Evolutionary conservation across 768 basidiomycete species (phyloP), one percentile per base, ranked within the genome.

Genomic region (Albatrellus ellisii): DNA sequence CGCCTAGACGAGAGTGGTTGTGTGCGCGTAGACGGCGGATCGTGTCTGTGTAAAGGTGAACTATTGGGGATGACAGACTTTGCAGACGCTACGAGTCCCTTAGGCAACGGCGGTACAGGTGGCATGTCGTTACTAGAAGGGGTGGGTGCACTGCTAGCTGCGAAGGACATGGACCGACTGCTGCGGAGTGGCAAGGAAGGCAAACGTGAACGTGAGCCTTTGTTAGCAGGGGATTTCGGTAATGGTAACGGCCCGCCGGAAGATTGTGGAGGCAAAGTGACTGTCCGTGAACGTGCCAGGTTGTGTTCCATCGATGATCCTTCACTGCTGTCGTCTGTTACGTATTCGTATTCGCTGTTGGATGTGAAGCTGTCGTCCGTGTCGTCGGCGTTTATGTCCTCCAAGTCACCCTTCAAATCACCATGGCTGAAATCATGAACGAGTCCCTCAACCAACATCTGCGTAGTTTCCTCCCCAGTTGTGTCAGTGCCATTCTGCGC

Each of bases 391-490:
- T 77, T 83, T 40, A 89, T 59, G 52, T 92, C 91, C 38, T 80
- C 69, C 7, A 76, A 86, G 53, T 89, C 85, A 4, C 77, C 87
- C 39, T 70, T 67, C 24, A 84, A 73, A 27, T 86, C 83, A 9
- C 83, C 78, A 47, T 98, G 79, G 56, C 76, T 77, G 38, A 98
- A 68, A 52, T 89, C 87, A 14, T 70, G 72, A 39, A 91, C 77
- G 25, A 97, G 75, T 36, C 79, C 75, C 47, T 86, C 74, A 35
- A 98, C 77, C 28, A 98, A 66, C 12, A 71, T 77, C 46, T 75
- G 76, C 4, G 83, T 72, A n/a, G 81, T 82, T 54, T 90, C 84
- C 48, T 95, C 88, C 54, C 87, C 83, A 1, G 73, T 76, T 46
- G 79, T 76, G 1, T 39, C 60, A 60, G 56, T 62, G 60, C 42